Percentiles rank a stretch among this genome's conserved stretches.
phyloP scores from a whole-genome alignment of 192 early-diverging fungal genomes.

The Paraglomus brasilianum region DNA sequence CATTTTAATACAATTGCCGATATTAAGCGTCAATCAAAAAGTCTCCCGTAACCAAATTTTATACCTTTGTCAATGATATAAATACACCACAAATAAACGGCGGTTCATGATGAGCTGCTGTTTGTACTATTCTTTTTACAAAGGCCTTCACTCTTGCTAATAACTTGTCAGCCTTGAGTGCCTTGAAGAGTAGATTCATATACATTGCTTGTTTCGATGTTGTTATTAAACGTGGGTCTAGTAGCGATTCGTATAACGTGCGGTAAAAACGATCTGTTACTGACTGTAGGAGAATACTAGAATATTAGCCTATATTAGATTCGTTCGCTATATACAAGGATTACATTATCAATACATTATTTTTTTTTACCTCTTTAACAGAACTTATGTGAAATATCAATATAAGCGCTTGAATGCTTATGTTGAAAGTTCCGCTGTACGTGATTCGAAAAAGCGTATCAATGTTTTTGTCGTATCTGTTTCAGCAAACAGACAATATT shows the following conservation, averaged over 20 bases:
- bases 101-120: slow-evolving; percentile 65
- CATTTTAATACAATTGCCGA: not conserved
- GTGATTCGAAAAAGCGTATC: slow-evolving; percentile 89
- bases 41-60: too few species aligned
- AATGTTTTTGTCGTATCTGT: slow-evolving; percentile 75
- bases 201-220: slow-evolving; percentile 92
- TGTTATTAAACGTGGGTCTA: slow-evolving; percentile 74
- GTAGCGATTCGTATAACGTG: slow-evolving; percentile 82
- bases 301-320: slow-evolving; percentile 35
- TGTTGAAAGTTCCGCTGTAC: slow-evolving; percentile 88
- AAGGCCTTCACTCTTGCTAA: slow-evolving; percentile 75
- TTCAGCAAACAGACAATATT: slow-evolving; percentile 1
- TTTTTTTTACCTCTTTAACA: slow-evolving; percentile 30
- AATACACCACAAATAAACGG: slow-evolving; percentile 85
- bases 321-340: not conserved
- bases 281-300: slow-evolving; percentile 36
- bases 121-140: slow-evolving; percentile 88
- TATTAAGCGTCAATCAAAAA: too few species aligned
- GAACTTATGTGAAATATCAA: slow-evolving; percentile 79
- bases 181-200: slow-evolving; percentile 86
- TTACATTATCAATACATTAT: not conserved
- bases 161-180: slow-evolving; percentile 73
- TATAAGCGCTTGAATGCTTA: slow-evolving; percentile 88
- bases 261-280: slow-evolving; percentile 89
- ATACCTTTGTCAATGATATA: slow-evolving; percentile 77